Base-by-base conservation (phyloP, 2,329 filamentous ascomycete species). In the Penicillium sp. region DNA sequence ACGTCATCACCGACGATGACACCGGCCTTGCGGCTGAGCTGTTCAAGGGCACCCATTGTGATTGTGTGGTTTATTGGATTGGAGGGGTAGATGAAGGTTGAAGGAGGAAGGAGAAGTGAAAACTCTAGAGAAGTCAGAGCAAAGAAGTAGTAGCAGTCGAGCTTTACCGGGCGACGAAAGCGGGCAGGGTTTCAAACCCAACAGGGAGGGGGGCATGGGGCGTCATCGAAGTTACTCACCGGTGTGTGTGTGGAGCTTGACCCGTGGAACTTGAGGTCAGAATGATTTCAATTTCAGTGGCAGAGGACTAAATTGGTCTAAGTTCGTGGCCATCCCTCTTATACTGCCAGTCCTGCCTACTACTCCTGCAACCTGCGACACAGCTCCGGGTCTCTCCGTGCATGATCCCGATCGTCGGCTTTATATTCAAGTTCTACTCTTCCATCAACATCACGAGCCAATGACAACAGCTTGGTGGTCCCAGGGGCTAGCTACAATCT, bases 1-100 rank as follows among this genome's bases (percentile, higher is more conserved):
- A 87, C 84, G 75, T 88, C 85, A 66, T 87, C 85, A 67, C 86
- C 86, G 66, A 83, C 80, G 75, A 88, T 88, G 72, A 87, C 84
- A 70, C 86, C 86, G 63, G 78, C 64, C 80, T 88, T 88, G 75
- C 86, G 80, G 71, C 72, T 80, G 59, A 88, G 82, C 72, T 83
- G 75, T 66, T 84, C 83, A 54, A 74, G 65, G 64, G 69, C 71
- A 78, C 77, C 77, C 74, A 76, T 76, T 63, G 58, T 75, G 67
- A 59, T 56, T 46, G 47, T 54, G 29, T 13, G 23, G 13, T 34
- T 21, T 52, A 31, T 19, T 23, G 29, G 31, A 36, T 10, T 21
- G 26, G 39, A 47, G 11, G 31, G 33, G 51, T 49, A 36, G 43
- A 52, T n/a, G n/a, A 59, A 56, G 46, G 54, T 46, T 50, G 31